Evolutionary conservation across 2,329 filamentous ascomycete genomes (phyloP), one percentile per base, ranked within the genome.

Genomic region (Penicillium paneum): DNA sequence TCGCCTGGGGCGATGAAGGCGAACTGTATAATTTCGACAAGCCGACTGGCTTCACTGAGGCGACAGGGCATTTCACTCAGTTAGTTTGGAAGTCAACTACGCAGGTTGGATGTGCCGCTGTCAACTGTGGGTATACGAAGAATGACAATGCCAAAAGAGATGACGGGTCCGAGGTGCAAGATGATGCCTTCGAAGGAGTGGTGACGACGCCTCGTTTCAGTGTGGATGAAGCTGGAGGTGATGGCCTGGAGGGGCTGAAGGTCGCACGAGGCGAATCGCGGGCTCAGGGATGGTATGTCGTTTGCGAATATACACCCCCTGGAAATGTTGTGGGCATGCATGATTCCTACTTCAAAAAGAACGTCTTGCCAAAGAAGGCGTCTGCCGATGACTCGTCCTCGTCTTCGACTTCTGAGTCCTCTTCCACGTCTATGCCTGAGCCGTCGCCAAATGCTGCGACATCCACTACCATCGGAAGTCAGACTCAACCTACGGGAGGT

Each of bases 31-130:
- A 87, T 61, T 91, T 82, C 68, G 59, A 66, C 2, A 67, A 79
- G 1, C 80, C 80, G 0, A 76, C 73, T 0, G 79, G 79, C 0
- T 90, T 88, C 64, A 74, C 65, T 8, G 76, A 84, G 60, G 68
- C 73, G 32, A 88, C 87, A 17, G 87, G 87, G 0, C 86, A 90
- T 67, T 90, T 90, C 63, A 88, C 87, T 1, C 87, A 90, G 75
- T 70, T 90, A 7, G 86, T 90, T 6, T 90, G 88, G 87, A 83
- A 81, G 69, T 70, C 75, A 24, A 88, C 84, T 1, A 83, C 74
- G 7, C 74, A 77, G 32, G 80, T 87, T 0, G 85, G 85, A 0
- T 90, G 81, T 60, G 81, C 70, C 26, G 70, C 71, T 38, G 66
- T 71, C 15, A 63, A 75, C 58, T 81, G 79, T 54, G 68, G 73